Percentiles rank a stretch among this genome's conserved stretches.
Evolutionary conservation across 2,329 filamentous ascomycete genomes (phyloP).

Genomic region (Beauveria bassiana): DNA sequence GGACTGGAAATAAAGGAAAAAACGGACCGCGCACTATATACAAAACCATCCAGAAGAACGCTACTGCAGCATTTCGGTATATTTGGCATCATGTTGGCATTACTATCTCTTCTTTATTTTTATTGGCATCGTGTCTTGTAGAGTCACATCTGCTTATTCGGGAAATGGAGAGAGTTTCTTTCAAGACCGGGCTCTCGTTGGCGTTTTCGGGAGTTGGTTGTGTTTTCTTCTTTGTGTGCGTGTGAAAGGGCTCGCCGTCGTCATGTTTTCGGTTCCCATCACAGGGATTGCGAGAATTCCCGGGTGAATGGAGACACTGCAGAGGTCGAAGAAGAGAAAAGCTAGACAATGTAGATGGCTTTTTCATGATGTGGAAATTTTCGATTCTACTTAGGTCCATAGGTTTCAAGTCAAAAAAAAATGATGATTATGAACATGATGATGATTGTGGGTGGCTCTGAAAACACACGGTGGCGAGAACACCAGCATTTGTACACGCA

Average conservation of each 20-base stretch:
- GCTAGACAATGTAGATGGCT: conserved; percentile 7
- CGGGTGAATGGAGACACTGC: background rate
- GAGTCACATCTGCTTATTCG: background rate
- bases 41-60: background rate
- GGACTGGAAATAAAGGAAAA: conserved; percentile 49
- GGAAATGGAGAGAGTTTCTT: background rate
- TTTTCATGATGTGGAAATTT: conserved; percentile 1
- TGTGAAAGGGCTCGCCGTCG: background rate
- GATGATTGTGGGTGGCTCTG: background rate
- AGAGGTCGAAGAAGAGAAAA: background rate
- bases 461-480: background rate
- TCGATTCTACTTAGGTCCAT: background rate
- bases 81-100: conserved; percentile 8
- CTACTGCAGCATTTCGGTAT: background rate
- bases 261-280: no score
- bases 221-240: conserved; percentile 18
- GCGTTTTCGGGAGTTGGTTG: conserved; percentile 9
- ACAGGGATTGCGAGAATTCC: background rate
- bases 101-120: background rate
- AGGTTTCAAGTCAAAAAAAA: background rate
- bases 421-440: conserved; percentile 12
- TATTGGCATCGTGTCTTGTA: conserved; percentile 2
- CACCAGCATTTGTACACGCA: no score
- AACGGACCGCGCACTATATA: background rate
- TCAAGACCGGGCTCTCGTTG: background rate